These are phyloP conservation scores for Aureobasidium sp. DNA, from an alignment of 2,329 filamentous ascomycete genomes.

Conservation along the genomic window DNA sequence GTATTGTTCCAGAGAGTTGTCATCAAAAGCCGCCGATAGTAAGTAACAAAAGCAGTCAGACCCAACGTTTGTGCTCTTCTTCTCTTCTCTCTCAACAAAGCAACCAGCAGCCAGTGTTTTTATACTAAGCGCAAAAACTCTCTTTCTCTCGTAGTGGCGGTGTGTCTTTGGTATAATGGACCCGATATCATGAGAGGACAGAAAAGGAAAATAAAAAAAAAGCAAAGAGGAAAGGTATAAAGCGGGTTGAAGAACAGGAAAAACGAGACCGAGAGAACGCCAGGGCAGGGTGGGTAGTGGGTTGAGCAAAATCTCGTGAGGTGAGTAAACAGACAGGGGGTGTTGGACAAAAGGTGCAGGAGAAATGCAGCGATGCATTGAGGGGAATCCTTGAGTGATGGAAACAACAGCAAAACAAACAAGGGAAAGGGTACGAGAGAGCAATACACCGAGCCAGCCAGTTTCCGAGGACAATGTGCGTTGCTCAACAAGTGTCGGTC, in stretches of 20 bases:
- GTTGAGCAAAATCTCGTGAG: neutral
- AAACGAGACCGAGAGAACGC: neutral
- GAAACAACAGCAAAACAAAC: neutral
- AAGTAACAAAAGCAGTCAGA: neutral
- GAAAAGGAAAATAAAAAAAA: constrained; percentile 2
- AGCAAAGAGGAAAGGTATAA: constrained; percentile 7
- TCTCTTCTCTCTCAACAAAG: neutral
- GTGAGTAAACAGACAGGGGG: neutral
- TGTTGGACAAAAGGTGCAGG: neutral
- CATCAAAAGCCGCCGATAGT: constrained; percentile 7
- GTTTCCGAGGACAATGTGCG: neutral
- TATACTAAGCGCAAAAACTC: neutral
- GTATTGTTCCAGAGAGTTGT: constrained; percentile 10
- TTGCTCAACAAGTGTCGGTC: neutral
- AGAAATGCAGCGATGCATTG: constrained; percentile 10
- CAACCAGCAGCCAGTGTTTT: neutral
- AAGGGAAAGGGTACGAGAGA: neutral
- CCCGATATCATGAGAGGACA: constrained; percentile 6
- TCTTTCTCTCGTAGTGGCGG: neutral
- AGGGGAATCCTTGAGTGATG: neutral
- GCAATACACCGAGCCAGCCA: neutral
- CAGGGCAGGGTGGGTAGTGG: neutral
- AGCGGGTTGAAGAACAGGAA: neutral
- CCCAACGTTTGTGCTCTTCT: neutral
- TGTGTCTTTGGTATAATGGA: constrained; percentile 3